These are phyloP conservation scores for Hamamelis virginiana DNA, from an alignment of 164 flowering plant species.

Conservation along the genomic window DNA sequence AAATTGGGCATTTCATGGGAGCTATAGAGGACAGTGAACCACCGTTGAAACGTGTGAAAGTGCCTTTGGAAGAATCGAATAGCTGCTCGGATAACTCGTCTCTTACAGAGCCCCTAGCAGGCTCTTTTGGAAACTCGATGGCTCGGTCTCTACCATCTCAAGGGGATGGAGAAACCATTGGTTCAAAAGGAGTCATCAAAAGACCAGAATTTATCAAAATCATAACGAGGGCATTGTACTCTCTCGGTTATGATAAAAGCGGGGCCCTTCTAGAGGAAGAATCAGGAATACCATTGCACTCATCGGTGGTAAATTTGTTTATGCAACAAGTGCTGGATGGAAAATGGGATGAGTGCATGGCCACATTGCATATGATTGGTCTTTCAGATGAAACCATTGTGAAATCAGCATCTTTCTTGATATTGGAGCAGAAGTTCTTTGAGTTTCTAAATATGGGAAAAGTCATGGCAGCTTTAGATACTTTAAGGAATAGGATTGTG, in stretches of 20 bases:
- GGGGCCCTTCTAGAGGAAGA: slow-evolving; percentile 83
- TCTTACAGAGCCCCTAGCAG: slow-evolving; percentile 35
- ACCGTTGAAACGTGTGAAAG: slow-evolving; percentile 76
- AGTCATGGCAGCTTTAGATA: slow-evolving; percentile 59
- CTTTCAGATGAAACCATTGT: slow-evolving; percentile 49
- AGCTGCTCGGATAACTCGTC: slow-evolving; percentile 41
- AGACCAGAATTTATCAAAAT: slow-evolving; percentile 69
- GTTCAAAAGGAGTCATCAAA: slow-evolving; percentile 65
- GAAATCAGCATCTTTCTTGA: slow-evolving; percentile 63
- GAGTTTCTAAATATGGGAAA: slow-evolving; percentile 56
- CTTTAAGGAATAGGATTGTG: slow-evolving; percentile 68
- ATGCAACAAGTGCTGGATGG: slow-evolving; percentile 70
- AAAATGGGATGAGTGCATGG: slow-evolving; percentile 71
- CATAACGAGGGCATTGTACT: slow-evolving; percentile 68
- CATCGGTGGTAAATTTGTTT: slow-evolving; percentile 48
- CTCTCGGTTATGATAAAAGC: slow-evolving; percentile 68
- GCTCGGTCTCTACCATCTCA: slow-evolving; percentile 62
- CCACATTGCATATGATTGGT: slow-evolving; percentile 55
- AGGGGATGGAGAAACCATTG: slow-evolving; percentile 63
- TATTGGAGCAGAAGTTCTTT: slow-evolving; percentile 79
- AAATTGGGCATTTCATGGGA: slow-evolving; percentile 90
- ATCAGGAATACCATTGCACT: slow-evolving; percentile 79
- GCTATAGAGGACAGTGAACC: slow-evolving; percentile 84
- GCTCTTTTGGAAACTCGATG: slow-evolving; percentile 62
- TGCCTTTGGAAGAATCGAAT: slow-evolving; percentile 38